A percentile compares a stretch with the other conserved stretches of the same genome.
These are phyloP conservation scores for Neurospora sp. DNA, from an alignment of 495 filamentous ascomycete species.

Conservation along the genomic window DNA sequence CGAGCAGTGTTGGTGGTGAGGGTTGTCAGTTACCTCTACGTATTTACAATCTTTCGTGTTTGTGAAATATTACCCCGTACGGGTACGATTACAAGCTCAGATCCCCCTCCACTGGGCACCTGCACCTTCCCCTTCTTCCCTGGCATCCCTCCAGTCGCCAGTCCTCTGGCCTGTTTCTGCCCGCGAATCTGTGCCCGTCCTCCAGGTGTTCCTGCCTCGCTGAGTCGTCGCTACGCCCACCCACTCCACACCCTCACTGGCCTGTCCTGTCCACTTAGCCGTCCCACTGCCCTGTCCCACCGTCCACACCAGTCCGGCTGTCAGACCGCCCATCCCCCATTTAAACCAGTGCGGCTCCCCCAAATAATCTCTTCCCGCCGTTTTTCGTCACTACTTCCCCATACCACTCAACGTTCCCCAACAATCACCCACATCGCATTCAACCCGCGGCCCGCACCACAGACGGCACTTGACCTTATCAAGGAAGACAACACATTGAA, in stretches of 20 bases:
- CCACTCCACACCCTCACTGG: conserved; percentile 6
- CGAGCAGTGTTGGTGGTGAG: not conserved
- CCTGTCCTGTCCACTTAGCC: conserved; percentile 6
- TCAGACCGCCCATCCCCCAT: conserved; percentile 20
- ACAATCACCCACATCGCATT: conserved; percentile 5
- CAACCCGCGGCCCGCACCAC: conserved; percentile 10
- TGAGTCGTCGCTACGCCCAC: conserved; percentile 16
- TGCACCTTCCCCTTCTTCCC: conserved; percentile 6
- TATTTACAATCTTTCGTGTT: not conserved
- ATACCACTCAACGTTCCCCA: conserved; percentile 21
- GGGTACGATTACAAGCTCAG: not conserved
- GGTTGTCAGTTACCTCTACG: not conserved
- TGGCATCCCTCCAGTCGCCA: too few species aligned
- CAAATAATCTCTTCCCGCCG: conserved; percentile 14
- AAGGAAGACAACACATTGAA: not conserved
- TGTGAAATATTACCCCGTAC: not conserved
- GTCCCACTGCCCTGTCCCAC: too few species aligned
- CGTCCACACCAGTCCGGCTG: too few species aligned
- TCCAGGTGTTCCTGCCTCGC: conserved; percentile 10
- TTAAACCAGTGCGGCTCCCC: conserved; percentile 28
- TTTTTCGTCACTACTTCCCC: conserved; percentile 21
- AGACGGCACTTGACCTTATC: conserved; percentile 2
- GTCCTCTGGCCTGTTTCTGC: conserved; percentile 3
- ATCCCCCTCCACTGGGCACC: conserved; percentile 7
- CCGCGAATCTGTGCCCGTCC: not conserved